A percentile compares a stretch with the other conserved stretches of the same genome.
Evolutionary conservation across 495 filamentous ascomycete genomes (phyloP).

Genomic region (Podospora anserina): DNA sequence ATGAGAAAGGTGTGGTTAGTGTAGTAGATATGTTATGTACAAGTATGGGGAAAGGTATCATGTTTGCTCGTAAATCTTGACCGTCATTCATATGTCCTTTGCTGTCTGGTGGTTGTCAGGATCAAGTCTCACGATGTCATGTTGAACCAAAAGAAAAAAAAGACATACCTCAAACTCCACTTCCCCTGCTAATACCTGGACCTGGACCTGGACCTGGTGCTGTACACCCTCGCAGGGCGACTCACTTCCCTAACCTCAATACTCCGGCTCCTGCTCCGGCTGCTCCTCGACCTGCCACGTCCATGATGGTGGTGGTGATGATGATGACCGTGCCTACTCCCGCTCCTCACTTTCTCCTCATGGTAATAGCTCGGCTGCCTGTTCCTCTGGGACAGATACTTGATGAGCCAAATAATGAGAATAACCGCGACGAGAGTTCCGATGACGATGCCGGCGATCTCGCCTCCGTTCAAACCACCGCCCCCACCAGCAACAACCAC

Average conservation of each 20-base stretch:
- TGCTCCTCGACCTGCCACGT: neutral
- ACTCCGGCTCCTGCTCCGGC: constrained; percentile 3
- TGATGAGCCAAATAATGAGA: constrained; percentile 8
- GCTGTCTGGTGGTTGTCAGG: too few relatives aligned
- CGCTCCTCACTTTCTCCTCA: constrained; percentile 6
- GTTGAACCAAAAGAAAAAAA: too few relatives aligned
- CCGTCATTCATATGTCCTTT: too few relatives aligned
- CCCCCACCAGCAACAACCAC: neutral
- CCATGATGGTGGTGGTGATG: constrained; percentile 2
- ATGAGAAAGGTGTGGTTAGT: neutral
- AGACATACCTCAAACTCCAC: neutral
- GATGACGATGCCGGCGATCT: constrained; percentile 10
- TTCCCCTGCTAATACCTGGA: neutral
- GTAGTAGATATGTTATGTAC: neutral
- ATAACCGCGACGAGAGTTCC: neutral
- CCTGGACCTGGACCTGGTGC: neutral
- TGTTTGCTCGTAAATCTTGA: too few relatives aligned
- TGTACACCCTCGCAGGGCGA: neutral
- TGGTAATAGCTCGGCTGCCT: constrained; percentile 10
- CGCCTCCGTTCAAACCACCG: neutral
- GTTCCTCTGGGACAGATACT: neutral
- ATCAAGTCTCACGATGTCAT: too few relatives aligned
- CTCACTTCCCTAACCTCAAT: constrained; percentile 2
- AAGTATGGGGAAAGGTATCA: neutral
- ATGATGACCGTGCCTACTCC: neutral